Conservation (phyloP, 805 yeast genomes). For the Priceomyces castillae region DNA sequence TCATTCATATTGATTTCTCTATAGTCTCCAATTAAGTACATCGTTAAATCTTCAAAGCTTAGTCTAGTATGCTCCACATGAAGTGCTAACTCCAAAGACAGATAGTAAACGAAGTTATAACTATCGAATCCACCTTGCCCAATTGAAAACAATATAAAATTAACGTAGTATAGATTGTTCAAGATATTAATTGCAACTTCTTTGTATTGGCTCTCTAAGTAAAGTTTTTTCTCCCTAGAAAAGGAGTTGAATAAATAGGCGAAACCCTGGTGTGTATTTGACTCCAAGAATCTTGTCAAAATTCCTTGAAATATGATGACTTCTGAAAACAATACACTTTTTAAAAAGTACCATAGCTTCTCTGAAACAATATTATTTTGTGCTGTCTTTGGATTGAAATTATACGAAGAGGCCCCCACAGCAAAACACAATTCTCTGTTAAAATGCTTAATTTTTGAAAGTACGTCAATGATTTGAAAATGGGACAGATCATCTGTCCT, state of each 20-base stretch:
- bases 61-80: slow-evolving; percentile 19
- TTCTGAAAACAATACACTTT: slow-evolving; percentile 44
- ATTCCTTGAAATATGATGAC: slow-evolving; percentile 52
- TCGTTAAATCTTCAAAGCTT: slow-evolving; percentile 30
- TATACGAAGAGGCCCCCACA: slow-evolving; percentile 15
- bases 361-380: slow-evolving; percentile 4
- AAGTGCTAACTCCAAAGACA: slow-evolving; percentile 42
- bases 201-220: slow-evolving; percentile 24
- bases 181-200: slow-evolving; percentile 31
- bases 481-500: slow-evolving; percentile 12
- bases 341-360: slow-evolving; percentile 38
- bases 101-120: slow-evolving; percentile 56
- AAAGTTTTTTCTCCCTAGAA: slow-evolving; percentile 2
- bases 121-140: slow-evolving; percentile 67
- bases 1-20: slow-evolving; percentile 32
- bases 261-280: slow-evolving; percentile 2
- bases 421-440: slow-evolving; percentile 20
- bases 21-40: slow-evolving; percentile 31
- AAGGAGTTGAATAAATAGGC: not conserved
- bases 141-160: slow-evolving; percentile 49
- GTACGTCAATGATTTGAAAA: slow-evolving; percentile 17
- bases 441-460: slow-evolving; percentile 26
- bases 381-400: slow-evolving; percentile 9
- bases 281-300: slow-evolving; percentile 33
- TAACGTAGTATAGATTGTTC: slow-evolving; percentile 40